These are phyloP conservation scores for Nemania serpens DNA, from an alignment of 2,329 filamentous ascomycete species.

Conservation along the genomic window DNA sequence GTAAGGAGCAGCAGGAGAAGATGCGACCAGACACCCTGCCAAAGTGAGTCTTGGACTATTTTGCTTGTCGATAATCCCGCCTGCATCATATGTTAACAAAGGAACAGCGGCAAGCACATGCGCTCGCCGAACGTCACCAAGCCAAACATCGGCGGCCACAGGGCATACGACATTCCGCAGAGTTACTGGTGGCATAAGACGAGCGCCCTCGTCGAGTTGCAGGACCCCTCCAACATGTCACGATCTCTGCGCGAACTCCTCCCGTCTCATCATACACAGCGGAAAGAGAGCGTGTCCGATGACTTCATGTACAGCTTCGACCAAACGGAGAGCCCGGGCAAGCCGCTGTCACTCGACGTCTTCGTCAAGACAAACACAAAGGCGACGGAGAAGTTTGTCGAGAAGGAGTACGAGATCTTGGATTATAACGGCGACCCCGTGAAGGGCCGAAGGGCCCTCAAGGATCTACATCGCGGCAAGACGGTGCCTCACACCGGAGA, in stretches of 20 bases:
- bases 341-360: slow-evolving; percentile 46
- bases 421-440: slow-evolving; percentile 51
- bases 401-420: slow-evolving; percentile 55
- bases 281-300: slow-evolving; percentile 39
- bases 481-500: slow-evolving; percentile 33
- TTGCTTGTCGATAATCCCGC: not conserved
- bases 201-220: slow-evolving; percentile 44
- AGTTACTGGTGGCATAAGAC: slow-evolving; percentile 43
- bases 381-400: slow-evolving; percentile 51
- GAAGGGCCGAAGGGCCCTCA: slow-evolving; percentile 50
- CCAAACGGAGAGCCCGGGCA: slow-evolving; percentile 45
- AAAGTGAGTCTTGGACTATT: slow-evolving; percentile 38
- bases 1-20: slow-evolving; percentile 42
- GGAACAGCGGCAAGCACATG: slow-evolving; percentile 16
- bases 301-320: slow-evolving; percentile 53
- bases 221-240: slow-evolving; percentile 42
- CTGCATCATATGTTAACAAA: not conserved
- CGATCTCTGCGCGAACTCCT: slow-evolving; percentile 45
- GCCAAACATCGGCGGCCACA: slow-evolving; percentile 27
- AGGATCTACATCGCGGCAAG: slow-evolving; percentile 44
- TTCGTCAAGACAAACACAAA: slow-evolving; percentile 45
- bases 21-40: slow-evolving; percentile 42
- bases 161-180: slow-evolving; percentile 33
- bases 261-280: slow-evolving; percentile 32
- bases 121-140: slow-evolving; percentile 46